Percentiles rank a stretch among this genome's conserved stretches.
phyloP scores from a whole-genome alignment of 1,284 basidiomycete genomes.

The Microbotryum saponariae region DNA sequence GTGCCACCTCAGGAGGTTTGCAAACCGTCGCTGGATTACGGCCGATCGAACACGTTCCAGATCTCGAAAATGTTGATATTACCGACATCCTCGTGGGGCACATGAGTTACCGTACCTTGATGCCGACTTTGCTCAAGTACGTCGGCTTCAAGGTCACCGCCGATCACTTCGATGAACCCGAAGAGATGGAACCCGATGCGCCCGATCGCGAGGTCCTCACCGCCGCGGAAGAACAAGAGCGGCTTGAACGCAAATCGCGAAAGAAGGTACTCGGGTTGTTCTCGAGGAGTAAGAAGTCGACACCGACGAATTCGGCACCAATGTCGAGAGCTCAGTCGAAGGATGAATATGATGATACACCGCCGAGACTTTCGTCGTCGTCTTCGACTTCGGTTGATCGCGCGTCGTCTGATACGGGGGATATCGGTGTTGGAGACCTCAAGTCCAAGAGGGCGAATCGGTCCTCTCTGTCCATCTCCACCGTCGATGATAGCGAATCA shows the following conservation, averaged over 20 bases:
- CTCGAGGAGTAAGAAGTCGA: conserved; percentile 36
- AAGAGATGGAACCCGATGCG: conserved; percentile 26
- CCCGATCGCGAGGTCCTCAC: conserved; percentile 35
- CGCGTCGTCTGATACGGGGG: too few relatives aligned
- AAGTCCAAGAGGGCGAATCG: too few relatives aligned
- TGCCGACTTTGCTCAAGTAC: conserved; percentile 83
- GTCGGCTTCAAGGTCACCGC: conserved; percentile 85
- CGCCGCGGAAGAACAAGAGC: conserved; percentile 29
- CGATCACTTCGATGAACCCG: conserved; percentile 51
- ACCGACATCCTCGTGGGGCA: conserved; percentile 89
- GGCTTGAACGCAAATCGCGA: conserved; percentile 34
- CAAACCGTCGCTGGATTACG: conserved; percentile 82
- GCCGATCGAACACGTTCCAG: conserved; percentile 69
- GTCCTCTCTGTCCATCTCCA: too few relatives aligned
- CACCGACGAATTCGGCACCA: conserved; percentile 11
- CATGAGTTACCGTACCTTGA: conserved; percentile 85
- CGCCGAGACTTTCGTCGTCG: conserved; percentile 25
- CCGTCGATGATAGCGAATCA: neutral
- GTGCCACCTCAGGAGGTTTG: conserved; percentile 79
- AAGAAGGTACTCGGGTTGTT: conserved; percentile 44
- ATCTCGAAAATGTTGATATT: conserved; percentile 86
- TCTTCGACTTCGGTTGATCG: conserved; percentile 1
- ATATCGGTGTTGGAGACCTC: too few relatives aligned
- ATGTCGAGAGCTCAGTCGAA: conserved; percentile 14
- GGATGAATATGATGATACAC: conserved; percentile 34